Conservation (phyloP, 139 green algal species). For the Auxenochlorella protothecoides region DNA sequence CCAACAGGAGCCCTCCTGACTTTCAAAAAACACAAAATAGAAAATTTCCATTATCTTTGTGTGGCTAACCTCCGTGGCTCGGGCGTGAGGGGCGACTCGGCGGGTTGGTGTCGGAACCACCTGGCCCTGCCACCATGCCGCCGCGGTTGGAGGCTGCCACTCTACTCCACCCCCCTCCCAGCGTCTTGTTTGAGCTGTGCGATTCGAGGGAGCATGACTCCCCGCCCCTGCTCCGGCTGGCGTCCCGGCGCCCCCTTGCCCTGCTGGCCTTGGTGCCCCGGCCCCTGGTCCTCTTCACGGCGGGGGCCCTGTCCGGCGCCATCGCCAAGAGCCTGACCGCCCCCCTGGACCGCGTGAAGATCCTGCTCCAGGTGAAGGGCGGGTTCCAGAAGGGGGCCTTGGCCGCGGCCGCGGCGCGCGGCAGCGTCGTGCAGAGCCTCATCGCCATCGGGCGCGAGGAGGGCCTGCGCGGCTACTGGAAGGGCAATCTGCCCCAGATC, state of each 20-base stretch:
- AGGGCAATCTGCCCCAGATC: slow-evolving; percentile 69
- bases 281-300: slow-evolving; percentile 51
- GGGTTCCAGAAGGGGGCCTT: slow-evolving; percentile 39
- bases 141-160: too few species aligned
- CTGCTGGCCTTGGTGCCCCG: slow-evolving; percentile 40
- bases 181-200: too few species aligned
- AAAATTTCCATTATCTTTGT: too few species aligned
- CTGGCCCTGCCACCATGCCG: too few species aligned
- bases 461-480: slow-evolving; percentile 72
- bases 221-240: too few species aligned
- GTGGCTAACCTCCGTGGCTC: too few species aligned
- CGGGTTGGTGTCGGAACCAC: too few species aligned
- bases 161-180: too few species aligned
- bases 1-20: too few species aligned
- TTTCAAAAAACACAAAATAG: too few species aligned
- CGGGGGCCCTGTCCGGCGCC: slow-evolving; percentile 63
- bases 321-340: slow-evolving; percentile 72
- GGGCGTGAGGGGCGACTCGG: too few species aligned
- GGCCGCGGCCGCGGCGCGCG: slow-evolving; percentile 32
- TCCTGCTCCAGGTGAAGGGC: slow-evolving; percentile 50
- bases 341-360: slow-evolving; percentile 73
- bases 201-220: too few species aligned
- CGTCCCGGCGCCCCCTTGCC: slow-evolving; percentile 16
- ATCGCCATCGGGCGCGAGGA: slow-evolving; percentile 62
- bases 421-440: slow-evolving; percentile 47